Evolutionary conservation across 1,284 basidiomycete genomes (phyloP).

Genomic region (Ustilago bromivora): DNA sequence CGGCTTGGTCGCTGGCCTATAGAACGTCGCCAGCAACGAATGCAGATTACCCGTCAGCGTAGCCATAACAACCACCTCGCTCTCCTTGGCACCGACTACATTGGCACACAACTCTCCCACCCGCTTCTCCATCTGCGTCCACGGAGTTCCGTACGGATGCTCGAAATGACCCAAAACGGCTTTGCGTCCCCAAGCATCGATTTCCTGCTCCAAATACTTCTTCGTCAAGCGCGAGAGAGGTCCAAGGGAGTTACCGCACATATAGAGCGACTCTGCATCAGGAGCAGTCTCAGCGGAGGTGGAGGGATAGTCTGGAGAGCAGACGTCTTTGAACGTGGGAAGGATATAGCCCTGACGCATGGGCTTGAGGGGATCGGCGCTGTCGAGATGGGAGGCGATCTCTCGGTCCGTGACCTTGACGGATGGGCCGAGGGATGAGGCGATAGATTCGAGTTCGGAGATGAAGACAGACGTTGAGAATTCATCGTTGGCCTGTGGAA

Average conservation of each 20-base stretch:
- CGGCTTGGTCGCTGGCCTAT: slow-evolving; percentile 78
- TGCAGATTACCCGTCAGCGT: slow-evolving; percentile 95
- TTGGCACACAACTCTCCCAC: slow-evolving; percentile 82
- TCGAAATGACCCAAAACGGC: slow-evolving; percentile 91
- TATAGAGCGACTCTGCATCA: slow-evolving; percentile 76
- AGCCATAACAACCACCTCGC: slow-evolving; percentile 93
- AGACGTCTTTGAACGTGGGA: slow-evolving; percentile 53
- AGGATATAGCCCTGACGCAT: slow-evolving; percentile 55
- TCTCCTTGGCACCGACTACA: slow-evolving; percentile 85
- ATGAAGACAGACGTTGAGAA: slow-evolving; percentile 38
- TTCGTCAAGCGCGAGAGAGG: slow-evolving; percentile 81
- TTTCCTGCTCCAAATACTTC: slow-evolving; percentile 82
- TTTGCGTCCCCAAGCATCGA: slow-evolving; percentile 82
- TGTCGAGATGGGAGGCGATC: slow-evolving; percentile 49
- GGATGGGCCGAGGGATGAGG: slow-evolving; percentile 29
- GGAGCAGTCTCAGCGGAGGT: slow-evolving; percentile 34
- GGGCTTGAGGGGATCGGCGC: slow-evolving; percentile 34
- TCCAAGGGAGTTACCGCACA: slow-evolving; percentile 96
- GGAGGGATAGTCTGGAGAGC: slow-evolving; percentile 27
- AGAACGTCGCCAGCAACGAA: slow-evolving; percentile 92
- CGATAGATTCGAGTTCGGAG: slow-evolving; percentile 43
- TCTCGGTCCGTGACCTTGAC: slow-evolving; percentile 45
- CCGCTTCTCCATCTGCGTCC: slow-evolving; percentile 83
- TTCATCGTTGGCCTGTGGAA: slow-evolving; percentile 32
- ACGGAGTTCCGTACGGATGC: slow-evolving; percentile 84